Base-by-base conservation (phyloP, 441 rosid species). In the Arabidopsis hybrid region DNA sequence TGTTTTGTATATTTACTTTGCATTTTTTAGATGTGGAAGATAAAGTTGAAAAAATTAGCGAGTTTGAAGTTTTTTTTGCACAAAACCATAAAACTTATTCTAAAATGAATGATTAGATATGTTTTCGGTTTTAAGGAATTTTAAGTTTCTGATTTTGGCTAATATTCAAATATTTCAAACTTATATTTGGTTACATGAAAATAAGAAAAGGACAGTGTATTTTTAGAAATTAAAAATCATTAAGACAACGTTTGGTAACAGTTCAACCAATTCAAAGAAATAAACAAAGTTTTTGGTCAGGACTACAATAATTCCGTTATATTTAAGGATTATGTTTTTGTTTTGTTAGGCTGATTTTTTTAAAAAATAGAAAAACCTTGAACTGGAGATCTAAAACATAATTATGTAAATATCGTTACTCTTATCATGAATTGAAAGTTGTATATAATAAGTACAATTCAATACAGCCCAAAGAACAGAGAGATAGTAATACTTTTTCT, bases 201-300 rank as follows among this genome's bases (percentile, higher is more conserved):
- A 10, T 60, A 26, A 31, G 1, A 14, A 21, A 16, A 31, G 11
- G 12, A 49, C 13, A 29, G 5, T 17, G 35, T 65, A 35, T 7
- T 12, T 17, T 49, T 2, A 4, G 3, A 38, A 4, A 51, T 3
- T 6, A 2, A 13, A 52, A 14, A 13, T 42, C 55, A 57, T 36
- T 69, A 57, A 32, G 58, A 46, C 66, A 35, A 69, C 7, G 16
- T 35, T 69, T 46, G 58, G 65, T 14, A 29, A 46, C 67, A 60
- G 52, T 50, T 60, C 74, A 70, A 60, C 74, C 39, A 36, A 36
- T 12, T 34, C 49, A 9, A 26, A 59, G 8, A 21, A 10, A 34
- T 14, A 66, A 49, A 35, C 31, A 36, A 46, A 35, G 74, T 60
- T 52, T 52, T 49, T 38, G 59, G 59, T 60, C 53, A 65, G 40